Evolutionary conservation across 148 eudicot species (phyloP).

Genomic region (Polygonum maritimum): DNA sequence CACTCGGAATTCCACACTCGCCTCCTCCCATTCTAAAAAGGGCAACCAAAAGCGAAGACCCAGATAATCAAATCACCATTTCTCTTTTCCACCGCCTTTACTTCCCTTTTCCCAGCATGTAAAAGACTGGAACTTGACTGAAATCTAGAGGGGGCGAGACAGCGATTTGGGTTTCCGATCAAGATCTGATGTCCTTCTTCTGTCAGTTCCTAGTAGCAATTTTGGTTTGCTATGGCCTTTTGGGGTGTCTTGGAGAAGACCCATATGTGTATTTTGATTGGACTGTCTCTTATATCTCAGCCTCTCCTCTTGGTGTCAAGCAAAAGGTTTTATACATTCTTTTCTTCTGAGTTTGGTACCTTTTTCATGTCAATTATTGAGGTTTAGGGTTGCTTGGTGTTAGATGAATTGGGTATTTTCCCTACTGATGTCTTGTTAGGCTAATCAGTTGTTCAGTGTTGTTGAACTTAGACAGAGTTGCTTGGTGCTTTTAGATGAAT

Average conservation of each 20-base stretch:
- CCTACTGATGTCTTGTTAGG: not conserved
- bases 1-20: constrained; percentile 13
- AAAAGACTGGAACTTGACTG: not conserved
- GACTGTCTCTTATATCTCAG: constrained; percentile 67
- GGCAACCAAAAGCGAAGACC: not conserved
- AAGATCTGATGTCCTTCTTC: constrained; percentile 5
- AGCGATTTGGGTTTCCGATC: not conserved
- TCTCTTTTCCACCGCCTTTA: not conserved
- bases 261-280: constrained; percentile 84
- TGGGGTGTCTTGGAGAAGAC: constrained; percentile 43
- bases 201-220: not conserved
- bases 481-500: too few relatives aligned
- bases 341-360: not conserved
- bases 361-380: not conserved
- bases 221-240: not conserved
- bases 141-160: not conserved
- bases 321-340: constrained; percentile 55
- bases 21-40: constrained; percentile 7
- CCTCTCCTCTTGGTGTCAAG: constrained; percentile 72
- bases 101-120: not conserved
- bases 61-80: not conserved
- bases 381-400: not conserved
- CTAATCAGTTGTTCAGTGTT: not conserved
- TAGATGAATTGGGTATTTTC: not conserved
- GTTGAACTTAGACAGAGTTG: not conserved